Evolutionary conservation across 2,329 filamentous ascomycete species (phyloP), one percentile per base, ranked within the genome.

Genomic region (Monilinia fructigena): DNA sequence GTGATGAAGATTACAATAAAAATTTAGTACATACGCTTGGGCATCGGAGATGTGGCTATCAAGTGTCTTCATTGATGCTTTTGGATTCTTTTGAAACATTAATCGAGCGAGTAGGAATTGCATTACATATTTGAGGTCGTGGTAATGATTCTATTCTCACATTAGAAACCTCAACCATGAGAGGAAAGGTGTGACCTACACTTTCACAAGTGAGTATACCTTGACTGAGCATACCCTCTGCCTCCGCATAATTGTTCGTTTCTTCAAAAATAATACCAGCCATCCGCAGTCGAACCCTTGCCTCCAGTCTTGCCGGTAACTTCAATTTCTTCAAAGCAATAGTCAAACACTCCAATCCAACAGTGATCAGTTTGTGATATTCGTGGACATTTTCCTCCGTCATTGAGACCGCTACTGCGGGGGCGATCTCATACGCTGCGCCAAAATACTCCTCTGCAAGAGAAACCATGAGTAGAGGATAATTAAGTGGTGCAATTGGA

Each of bases 41-140:
- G 87, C 87, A 72, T 92, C 88, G 0, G 82, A 79, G 55, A 93
- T 89, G 55, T 89, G 83, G 35, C 83, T 83, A 73, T 93, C 90
- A 20, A 92, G 79, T 0, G 87, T 83, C 69, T 89, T 93, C 72
- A 93, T 80, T 0, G 90, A 89, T 1, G 89, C 89, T 72, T 89
- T 91, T 63, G 85, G 85, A 70, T 86, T 92, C 53, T 86, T 85
- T 72, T 89, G 87, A 71, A 89, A 91, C 66, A 91, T 80, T 1
- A 90, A 83, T 71, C 90, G 88, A 59, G 88, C 83, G 67, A 90
- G 84, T 20, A 92, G 79, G 74, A 92, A 91, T 70, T 91, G 86
- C 83, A 92, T 91, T 69, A 86, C 86, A 76, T 92, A 92, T 75
- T 91, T 92, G 50, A 93, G 77, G 71, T 93, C 90, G 35, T 79